A percentile compares a stretch with the other conserved stretches of the same genome.
phyloP scores from a whole-genome alignment of 176 grass and related monocot genomes.

The Triticum monococcum region DNA sequence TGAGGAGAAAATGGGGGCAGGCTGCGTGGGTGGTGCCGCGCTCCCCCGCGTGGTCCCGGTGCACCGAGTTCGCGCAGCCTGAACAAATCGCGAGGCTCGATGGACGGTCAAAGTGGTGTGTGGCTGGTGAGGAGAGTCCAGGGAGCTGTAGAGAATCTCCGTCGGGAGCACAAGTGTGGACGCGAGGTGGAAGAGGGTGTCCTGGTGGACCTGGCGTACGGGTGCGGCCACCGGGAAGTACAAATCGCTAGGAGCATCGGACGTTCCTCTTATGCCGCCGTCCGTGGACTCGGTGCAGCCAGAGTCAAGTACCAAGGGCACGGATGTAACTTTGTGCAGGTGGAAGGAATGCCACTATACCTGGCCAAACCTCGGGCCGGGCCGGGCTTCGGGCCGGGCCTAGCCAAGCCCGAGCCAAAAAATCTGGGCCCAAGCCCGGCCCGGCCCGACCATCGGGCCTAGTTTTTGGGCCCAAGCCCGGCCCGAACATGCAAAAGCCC shows the following conservation, averaged over 20 bases:
- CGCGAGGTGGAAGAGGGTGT: neutral
- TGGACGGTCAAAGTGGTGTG: neutral
- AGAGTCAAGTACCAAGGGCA: neutral
- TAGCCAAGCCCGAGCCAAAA: too few relatives aligned
- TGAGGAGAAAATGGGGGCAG: slow-evolving; percentile 14
- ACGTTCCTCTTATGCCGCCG: too few relatives aligned
- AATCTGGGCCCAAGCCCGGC: too few relatives aligned
- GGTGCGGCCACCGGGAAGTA: rapidly evolving
- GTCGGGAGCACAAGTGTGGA: neutral
- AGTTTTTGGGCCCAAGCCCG: too few relatives aligned
- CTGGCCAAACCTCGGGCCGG: too few relatives aligned
- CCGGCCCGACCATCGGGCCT: too few relatives aligned
- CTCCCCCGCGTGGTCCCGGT: neutral
- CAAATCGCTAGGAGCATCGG: neutral
- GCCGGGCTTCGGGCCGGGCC: too few relatives aligned
- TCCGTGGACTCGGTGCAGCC: neutral
- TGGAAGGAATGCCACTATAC: slow-evolving; percentile 18
- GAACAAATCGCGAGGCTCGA: neutral
- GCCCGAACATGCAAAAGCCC: too few relatives aligned
- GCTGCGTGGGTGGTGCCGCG: neutral
- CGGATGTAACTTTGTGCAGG: neutral
- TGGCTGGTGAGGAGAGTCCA: neutral
- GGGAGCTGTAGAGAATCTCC: neutral
- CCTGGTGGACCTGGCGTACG: neutral
- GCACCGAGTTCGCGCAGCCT: neutral